Evolutionary conservation across 495 filamentous ascomycete genomes (phyloP), one percentile per base, ranked within the genome.

Genomic region (Thozetella sp.): DNA sequence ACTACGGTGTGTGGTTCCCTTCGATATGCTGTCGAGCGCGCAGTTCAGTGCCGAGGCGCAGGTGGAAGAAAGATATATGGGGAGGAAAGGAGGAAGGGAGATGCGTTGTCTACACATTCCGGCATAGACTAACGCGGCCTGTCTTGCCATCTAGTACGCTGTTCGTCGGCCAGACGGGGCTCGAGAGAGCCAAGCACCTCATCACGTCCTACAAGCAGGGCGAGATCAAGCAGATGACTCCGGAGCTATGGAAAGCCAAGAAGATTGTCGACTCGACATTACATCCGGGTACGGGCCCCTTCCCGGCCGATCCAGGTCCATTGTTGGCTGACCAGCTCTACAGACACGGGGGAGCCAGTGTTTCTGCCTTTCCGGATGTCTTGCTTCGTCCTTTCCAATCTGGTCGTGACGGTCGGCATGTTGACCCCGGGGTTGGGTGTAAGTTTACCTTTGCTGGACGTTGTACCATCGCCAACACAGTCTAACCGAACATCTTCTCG

Each of bases 381-480:
- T 48, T 91, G 86, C 80, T 98, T 96, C 72, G 92, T 96, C 55
- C 78, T 98, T 50, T 93, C 93, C 56, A 98, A 98, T 71, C 78
- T 99, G 66, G 82, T 98, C 50, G 94, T 98, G 54, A 99, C 95
- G n/a, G 96, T 88, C 2, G 95, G 96, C 67, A 99, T 98, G 96
- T 87, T 99, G 54, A 95, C 93, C 22, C 95, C 95, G 0, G 89
- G 90, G 6, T 82, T 95, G 24, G 73, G 82, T 62, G 88, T 90
- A 78, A 22, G 78, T 56, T 63, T 65, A 17, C 50, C 26, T 17
- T 20, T 67, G 2, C 54, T 57, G 55, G 59, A 10, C 57, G 50
- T 30, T 23, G 22, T 40, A 53, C n/a, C 25, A n/a, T 22, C 19
- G 17, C 25, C 26, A 51, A 45, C 25, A 15, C 22, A 23, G 45